Evolutionary conservation across 352 stramenopile genomes (phyloP).

Genomic region (Phytophthora chlamydospora): DNA sequence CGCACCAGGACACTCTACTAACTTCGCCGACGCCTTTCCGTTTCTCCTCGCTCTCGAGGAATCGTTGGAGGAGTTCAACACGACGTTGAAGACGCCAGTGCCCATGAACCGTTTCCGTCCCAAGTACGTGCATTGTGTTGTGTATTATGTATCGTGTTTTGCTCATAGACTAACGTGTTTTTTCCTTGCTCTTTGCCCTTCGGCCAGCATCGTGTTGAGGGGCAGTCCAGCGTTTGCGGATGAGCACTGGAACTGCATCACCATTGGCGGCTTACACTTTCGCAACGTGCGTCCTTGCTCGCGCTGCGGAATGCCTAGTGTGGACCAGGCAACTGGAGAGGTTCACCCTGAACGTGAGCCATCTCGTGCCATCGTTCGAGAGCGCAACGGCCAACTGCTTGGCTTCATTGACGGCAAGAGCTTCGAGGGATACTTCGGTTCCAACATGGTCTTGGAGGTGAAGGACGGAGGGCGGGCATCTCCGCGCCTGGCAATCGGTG

Average conservation of each 20-base stretch:
- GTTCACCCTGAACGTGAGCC: conserved; percentile 54
- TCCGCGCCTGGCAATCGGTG: conserved; percentile 48
- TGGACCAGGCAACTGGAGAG: conserved; percentile 71
- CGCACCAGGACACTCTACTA: conserved; percentile 55
- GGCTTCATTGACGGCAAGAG: conserved; percentile 62
- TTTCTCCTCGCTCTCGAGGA: conserved; percentile 68
- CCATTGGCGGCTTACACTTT: conserved; percentile 58
- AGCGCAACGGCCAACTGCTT: conserved; percentile 66
- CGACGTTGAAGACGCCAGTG: conserved; percentile 53
- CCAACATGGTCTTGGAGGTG: conserved; percentile 67
- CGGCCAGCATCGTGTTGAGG: conserved; percentile 72
- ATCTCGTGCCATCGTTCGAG: conserved; percentile 50
- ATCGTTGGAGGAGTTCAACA: conserved; percentile 71
- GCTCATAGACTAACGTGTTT: neutral
- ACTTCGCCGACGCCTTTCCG: conserved; percentile 82
- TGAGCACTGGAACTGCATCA: conserved; percentile 75
- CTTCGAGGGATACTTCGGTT: conserved; percentile 77
- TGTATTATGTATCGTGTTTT: neutral
- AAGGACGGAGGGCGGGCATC: conserved; percentile 2
- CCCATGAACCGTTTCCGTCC: conserved; percentile 85
- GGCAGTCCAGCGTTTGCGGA: conserved; percentile 71
- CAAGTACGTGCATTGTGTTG: conserved; percentile 44
- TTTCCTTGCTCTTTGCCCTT: conserved; percentile 1
- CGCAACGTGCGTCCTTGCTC: conserved; percentile 78
- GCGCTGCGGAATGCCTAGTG: conserved; percentile 78